Conservation (phyloP, 1,284 basidiomycete species). For the Apiotrichum siamense region DNA sequence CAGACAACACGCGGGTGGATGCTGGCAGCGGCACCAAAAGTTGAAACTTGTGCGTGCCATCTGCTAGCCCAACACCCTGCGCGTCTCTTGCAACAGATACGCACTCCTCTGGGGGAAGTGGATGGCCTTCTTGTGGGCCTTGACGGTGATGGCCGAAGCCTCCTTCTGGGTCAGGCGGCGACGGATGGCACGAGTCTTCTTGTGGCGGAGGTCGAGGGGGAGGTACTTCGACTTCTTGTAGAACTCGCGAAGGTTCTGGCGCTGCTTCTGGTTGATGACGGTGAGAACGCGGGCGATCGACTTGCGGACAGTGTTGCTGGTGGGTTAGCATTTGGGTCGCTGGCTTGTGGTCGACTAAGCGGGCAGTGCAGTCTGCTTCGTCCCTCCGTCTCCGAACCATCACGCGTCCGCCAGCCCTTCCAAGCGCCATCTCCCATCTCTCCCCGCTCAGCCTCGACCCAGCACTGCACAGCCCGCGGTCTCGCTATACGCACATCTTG, state of each 20-base stretch:
- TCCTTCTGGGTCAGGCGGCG: slow-evolving; percentile 89
- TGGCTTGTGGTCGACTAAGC: neutral
- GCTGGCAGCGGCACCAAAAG: too few relatives aligned
- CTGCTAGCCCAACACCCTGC: neutral
- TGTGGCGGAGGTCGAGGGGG: slow-evolving; percentile 93
- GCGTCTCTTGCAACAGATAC: slow-evolving; percentile 12
- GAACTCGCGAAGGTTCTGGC: slow-evolving; percentile 93
- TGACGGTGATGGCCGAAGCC: slow-evolving; percentile 71
- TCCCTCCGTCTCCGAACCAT: neutral
- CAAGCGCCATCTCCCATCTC: neutral
- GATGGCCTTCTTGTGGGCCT: slow-evolving; percentile 85
- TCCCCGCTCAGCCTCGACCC: slow-evolving; percentile 1
- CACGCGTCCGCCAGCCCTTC: neutral
- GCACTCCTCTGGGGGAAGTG: slow-evolving; percentile 70
- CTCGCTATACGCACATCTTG: slow-evolving; percentile 70
- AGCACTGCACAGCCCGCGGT: neutral
- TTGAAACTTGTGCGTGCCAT: too few relatives aligned
- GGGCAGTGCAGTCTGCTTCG: neutral
- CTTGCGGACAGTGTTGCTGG: slow-evolving; percentile 93
- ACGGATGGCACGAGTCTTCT: slow-evolving; percentile 98
- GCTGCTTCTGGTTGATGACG: slow-evolving; percentile 97
- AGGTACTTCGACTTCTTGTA: slow-evolving; percentile 89
- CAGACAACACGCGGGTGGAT: neutral
- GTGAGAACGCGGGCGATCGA: slow-evolving; percentile 98
- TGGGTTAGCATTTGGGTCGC: neutral